These are phyloP conservation scores for Phanerodontia chrysosporium DNA, from an alignment of 768 basidiomycete genomes.

Conservation along the genomic window DNA sequence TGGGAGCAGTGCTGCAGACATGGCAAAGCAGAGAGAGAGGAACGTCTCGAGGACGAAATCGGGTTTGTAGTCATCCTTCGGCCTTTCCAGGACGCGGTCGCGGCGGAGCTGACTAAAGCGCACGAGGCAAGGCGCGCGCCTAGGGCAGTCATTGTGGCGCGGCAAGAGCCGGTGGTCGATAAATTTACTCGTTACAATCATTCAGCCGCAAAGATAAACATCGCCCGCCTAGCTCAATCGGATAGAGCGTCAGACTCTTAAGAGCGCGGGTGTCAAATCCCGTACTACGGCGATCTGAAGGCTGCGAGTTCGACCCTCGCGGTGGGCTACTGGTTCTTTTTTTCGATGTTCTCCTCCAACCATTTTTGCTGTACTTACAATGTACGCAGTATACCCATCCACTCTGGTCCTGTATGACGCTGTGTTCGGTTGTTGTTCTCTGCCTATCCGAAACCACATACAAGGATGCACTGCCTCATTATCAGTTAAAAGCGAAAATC, in stretches of 20 bases:
- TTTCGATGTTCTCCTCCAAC: neutral
- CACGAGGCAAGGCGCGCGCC: no score
- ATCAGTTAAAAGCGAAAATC: no score
- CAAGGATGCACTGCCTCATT: no score
- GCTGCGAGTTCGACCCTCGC: slow-evolving; percentile 63
- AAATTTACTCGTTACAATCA: neutral
- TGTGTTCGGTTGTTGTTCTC: no score
- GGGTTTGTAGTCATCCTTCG: no score
- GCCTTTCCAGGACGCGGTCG: neutral
- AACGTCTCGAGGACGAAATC: no score
- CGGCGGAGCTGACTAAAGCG: neutral
- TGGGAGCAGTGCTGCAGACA: neutral
- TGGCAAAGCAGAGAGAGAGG: neutral
- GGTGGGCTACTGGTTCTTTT: slow-evolving; percentile 42
- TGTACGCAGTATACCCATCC: no score
- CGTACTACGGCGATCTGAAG: slow-evolving; percentile 38
- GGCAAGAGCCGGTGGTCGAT: no score
- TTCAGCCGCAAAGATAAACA: neutral
- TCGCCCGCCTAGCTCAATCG: slow-evolving; percentile 63
- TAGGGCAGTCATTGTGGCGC: no score
- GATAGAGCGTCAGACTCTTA: slow-evolving; percentile 69
- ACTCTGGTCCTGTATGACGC: no score
- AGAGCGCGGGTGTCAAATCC: slow-evolving; percentile 12
- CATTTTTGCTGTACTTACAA: no score
- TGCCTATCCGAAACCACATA: no score